Conservation (phyloP, 129 eudicot genomes). For the Dittrichia graveolens region DNA sequence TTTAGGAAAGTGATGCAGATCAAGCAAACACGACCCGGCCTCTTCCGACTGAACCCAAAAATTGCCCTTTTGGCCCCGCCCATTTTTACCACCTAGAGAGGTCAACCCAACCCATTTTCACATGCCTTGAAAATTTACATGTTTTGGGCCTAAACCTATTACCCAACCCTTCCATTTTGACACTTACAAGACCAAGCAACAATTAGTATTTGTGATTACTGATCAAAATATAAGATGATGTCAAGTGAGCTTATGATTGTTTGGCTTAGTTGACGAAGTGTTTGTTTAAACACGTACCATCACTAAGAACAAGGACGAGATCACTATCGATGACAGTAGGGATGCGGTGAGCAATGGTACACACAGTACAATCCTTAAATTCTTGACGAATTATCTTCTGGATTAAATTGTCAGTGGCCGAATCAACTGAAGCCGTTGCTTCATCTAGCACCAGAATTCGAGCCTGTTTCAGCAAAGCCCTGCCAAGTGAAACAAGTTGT, state of each 20-base stretch:
- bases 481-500: constrained; percentile 89
- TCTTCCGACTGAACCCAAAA: neutral
- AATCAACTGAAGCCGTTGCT: constrained; percentile 98
- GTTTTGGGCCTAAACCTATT: no score
- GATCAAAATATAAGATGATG: no score
- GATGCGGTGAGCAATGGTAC: constrained; percentile 96
- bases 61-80: neutral
- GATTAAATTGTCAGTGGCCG: constrained; percentile 86
- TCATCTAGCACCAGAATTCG: constrained; percentile 87
- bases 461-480: constrained; percentile 90
- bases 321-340: constrained; percentile 95
- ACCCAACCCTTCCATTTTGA: no score
- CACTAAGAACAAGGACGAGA: constrained; percentile 92
- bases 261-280: neutral
- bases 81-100: neutral
- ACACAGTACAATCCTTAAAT: constrained; percentile 77
- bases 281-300: constrained; percentile 51
- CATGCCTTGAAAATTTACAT: neutral
- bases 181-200: no score
- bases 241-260: neutral
- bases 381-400: constrained; percentile 86
- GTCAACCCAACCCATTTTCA: neutral
- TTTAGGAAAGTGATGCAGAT: neutral
- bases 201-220: no score
- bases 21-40: neutral